Evolutionary conservation across 1,284 basidiomycete species (phyloP).

Genomic region (Trametes pubescens): DNA sequence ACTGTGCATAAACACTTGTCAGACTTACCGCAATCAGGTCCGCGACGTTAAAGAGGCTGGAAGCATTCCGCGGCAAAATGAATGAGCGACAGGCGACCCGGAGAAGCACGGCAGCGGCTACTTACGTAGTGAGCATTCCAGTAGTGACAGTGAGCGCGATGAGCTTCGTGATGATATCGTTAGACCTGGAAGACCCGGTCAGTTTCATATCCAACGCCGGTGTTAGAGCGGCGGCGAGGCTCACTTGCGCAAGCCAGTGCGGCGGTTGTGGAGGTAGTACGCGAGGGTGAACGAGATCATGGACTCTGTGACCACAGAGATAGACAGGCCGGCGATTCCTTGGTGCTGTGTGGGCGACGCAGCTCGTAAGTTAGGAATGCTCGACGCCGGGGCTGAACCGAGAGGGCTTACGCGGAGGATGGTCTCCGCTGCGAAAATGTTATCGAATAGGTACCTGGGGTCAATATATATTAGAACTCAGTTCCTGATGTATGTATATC

Average conservation of each 20-base stretch:
- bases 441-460: background rate
- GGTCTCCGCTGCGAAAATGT: constrained; percentile 7
- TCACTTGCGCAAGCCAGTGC: constrained; percentile 14
- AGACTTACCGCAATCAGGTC: background rate
- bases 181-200: background rate
- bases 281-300: constrained; percentile 12
- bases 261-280: constrained; percentile 12
- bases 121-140: constrained; percentile 18
- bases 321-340: constrained; percentile 6
- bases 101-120: background rate
- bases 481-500: no score
- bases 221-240: background rate
- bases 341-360: background rate
- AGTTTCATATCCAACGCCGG: background rate
- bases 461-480: background rate
- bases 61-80: background rate
- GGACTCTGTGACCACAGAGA: constrained; percentile 6
- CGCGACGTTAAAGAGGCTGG: constrained; percentile 1
- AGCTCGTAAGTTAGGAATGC: background rate
- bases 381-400: no score
- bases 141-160: constrained; percentile 14
- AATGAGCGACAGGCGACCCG: background rate
- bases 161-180: constrained; percentile 19
- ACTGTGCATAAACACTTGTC: no score
- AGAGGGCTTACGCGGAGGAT: background rate